Conservation (phyloP, 106 monocot genomes). For the Hemerocallis citrina region DNA sequence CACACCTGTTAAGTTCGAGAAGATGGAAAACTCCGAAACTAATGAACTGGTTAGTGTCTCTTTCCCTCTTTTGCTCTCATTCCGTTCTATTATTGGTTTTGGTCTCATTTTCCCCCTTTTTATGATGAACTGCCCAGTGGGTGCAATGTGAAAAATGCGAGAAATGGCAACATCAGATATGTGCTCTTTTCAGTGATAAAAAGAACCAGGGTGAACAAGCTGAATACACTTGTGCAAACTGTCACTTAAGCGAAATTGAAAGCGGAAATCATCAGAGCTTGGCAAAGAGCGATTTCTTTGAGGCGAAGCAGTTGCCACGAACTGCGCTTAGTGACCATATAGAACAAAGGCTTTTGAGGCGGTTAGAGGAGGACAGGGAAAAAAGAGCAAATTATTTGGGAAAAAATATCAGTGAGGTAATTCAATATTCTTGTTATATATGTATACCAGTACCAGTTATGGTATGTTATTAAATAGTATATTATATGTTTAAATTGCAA, state of each 20-base stretch:
- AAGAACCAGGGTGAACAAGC: conserved; percentile 88
- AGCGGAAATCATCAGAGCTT: conserved; percentile 22
- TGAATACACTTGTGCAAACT: conserved; percentile 91
- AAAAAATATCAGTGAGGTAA: conserved; percentile 48
- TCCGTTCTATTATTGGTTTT: background rate
- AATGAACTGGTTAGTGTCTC: too few species aligned
- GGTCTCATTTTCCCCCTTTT: background rate
- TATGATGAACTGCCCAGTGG: conserved; percentile 87
- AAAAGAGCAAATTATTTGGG: conserved; percentile 41
- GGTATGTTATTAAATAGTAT: too few species aligned
- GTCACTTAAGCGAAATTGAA: conserved; percentile 39
- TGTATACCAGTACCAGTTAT: too few species aligned
- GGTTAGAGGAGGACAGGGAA: conserved; percentile 46
- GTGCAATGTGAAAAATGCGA: conserved; percentile 97
- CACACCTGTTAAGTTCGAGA: background rate
- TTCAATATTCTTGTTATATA: background rate
- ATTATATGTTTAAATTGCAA: too few species aligned
- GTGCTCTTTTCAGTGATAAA: conserved; percentile 83
- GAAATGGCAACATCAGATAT: conserved; percentile 96
- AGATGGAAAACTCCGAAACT: background rate
- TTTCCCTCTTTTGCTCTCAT: too few species aligned
- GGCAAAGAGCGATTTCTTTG: conserved; percentile 16
- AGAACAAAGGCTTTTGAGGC: conserved; percentile 45
- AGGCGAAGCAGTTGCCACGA: conserved; percentile 48
- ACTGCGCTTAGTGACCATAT: conserved; percentile 66